These are phyloP conservation scores for Crithidia thermophila DNA, from an alignment of 208 protist species.

Conservation along the genomic window DNA sequence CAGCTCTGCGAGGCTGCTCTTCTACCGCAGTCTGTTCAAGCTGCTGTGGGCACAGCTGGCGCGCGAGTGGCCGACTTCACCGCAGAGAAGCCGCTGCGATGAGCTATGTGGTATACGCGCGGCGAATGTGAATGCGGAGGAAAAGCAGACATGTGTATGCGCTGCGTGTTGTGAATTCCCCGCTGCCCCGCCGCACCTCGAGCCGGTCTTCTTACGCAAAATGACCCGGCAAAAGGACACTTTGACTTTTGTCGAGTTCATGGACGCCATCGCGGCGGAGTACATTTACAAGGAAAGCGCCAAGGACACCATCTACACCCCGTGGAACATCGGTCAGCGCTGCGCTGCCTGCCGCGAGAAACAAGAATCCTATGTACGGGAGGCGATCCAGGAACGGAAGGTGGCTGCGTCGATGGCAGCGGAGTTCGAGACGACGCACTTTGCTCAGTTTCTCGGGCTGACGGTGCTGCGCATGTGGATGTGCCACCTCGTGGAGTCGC, in stretches of 20 bases:
- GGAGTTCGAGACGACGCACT: slow-evolving; percentile 45
- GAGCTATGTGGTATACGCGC: too few species aligned
- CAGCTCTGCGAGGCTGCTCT: slow-evolving; percentile 71
- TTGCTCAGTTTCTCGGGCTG: slow-evolving; percentile 74
- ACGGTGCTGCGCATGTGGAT: slow-evolving; percentile 91
- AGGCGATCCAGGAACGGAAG: slow-evolving; percentile 6
- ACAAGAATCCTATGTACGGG: slow-evolving; percentile 43
- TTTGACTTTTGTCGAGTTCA: slow-evolving; percentile 59
- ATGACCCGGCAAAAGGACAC: slow-evolving; percentile 64
- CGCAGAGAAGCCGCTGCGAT: too few species aligned
- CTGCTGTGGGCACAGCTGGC: slow-evolving; percentile 55
- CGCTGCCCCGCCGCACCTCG: slow-evolving; percentile 54
- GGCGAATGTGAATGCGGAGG: too few species aligned
- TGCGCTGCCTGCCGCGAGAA: slow-evolving; percentile 48
- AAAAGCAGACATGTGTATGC: too few species aligned
- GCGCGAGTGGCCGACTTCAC: slow-evolving; percentile 19
- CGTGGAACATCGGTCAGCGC: slow-evolving; percentile 31
- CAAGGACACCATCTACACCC: slow-evolving; percentile 40
- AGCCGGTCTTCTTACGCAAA: slow-evolving; percentile 75
- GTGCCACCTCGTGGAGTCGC: slow-evolving; percentile 82
- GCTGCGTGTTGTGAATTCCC: slow-evolving; percentile 12
- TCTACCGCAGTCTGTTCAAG: slow-evolving; percentile 81
- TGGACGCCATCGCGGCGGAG: slow-evolving; percentile 44
- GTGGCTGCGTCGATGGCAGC: slow-evolving; percentile 36
- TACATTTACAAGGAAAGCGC: slow-evolving; percentile 53